Conservation (phyloP, 257 asterid species). For the Ligustrum vulgare region DNA sequence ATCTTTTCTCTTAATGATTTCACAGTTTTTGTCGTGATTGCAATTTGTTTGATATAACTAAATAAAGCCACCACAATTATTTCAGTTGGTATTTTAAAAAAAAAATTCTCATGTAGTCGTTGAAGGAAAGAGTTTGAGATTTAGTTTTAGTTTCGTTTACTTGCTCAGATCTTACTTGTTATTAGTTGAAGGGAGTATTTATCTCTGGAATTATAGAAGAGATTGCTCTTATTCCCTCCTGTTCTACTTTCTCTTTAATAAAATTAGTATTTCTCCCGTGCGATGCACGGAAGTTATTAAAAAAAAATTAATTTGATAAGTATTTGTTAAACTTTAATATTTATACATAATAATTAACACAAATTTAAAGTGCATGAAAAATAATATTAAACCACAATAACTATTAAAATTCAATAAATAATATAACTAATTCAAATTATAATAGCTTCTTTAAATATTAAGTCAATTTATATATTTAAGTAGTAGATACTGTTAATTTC, state of each 20-base stretch:
- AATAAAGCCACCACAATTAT: neutral
- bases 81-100: neutral
- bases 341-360: no score
- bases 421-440: no score
- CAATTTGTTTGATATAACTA: neutral
- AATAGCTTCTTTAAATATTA: no score
- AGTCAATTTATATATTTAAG: no score
- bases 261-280: no score
- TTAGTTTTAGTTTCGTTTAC: constrained; percentile 5
- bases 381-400: no score
- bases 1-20: neutral
- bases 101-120: neutral
- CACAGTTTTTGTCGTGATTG: neutral
- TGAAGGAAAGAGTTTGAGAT: constrained; percentile 6
- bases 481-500: no score
- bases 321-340: no score
- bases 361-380: no score
- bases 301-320: no score
- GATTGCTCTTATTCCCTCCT: constrained; percentile 7
- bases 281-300: no score
- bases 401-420: no score
- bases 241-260: neutral
- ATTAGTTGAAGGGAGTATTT: neutral
- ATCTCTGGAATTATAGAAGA: neutral
- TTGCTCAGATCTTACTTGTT: constrained; percentile 6